phyloP scores from a whole-genome alignment of 1,284 basidiomycete species.

The Xanthoconium separans region DNA sequence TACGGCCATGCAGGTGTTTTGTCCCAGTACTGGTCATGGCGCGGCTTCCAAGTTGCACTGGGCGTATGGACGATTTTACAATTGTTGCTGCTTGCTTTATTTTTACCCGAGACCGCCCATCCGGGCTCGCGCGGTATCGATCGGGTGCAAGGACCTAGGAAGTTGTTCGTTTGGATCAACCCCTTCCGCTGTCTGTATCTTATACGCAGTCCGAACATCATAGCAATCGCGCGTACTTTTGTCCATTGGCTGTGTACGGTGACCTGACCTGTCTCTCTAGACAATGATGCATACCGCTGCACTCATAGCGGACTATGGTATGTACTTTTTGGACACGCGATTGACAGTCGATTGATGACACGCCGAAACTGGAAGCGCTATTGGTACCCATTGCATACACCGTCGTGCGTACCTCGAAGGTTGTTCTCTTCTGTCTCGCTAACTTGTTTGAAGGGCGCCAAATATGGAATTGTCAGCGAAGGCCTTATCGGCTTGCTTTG shows the following conservation, averaged over 20 bases:
- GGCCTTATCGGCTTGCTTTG: slow-evolving; percentile 62
- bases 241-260: neutral
- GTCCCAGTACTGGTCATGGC: slow-evolving; percentile 66
- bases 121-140: slow-evolving; percentile 47
- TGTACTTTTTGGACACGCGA: slow-evolving; percentile 8
- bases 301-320: slow-evolving; percentile 47
- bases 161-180: slow-evolving; percentile 53
- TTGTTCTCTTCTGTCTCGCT: neutral
- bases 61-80: slow-evolving; percentile 45
- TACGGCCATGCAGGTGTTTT: slow-evolving; percentile 35
- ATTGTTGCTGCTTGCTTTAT: slow-evolving; percentile 45
- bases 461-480: slow-evolving; percentile 59
- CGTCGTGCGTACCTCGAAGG: slow-evolving; percentile 19
- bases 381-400: slow-evolving; percentile 36
- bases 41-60: slow-evolving; percentile 58
- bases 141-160: slow-evolving; percentile 32
- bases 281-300: slow-evolving; percentile 39
- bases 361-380: slow-evolving; percentile 33
- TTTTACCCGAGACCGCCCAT: slow-evolving; percentile 74
- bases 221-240: slow-evolving; percentile 46
- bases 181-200: slow-evolving; percentile 55
- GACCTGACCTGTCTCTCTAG: slow-evolving; percentile 28
- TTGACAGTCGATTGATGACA: neutral
- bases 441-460: slow-evolving; percentile 41
- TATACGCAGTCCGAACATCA: slow-evolving; percentile 58